phyloP scores from a whole-genome alignment of 2,329 filamentous ascomycete species.

The Pseudogymnoascus sp. region DNA sequence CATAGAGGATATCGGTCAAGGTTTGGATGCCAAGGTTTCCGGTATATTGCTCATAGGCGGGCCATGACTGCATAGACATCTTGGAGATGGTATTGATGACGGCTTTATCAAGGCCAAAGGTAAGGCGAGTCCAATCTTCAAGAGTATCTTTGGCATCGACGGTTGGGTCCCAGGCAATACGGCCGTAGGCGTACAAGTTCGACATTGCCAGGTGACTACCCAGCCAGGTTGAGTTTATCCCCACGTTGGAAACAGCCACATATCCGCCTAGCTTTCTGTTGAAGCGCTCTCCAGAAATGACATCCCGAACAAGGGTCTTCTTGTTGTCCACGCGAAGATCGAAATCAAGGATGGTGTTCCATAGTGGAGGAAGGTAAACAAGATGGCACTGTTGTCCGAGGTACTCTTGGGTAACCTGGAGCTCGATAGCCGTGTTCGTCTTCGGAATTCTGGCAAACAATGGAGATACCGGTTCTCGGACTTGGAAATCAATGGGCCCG shows the following conservation, averaged over 20 bases:
- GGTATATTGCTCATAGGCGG: constrained; percentile 62
- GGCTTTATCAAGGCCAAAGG: constrained; percentile 47
- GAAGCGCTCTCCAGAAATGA: constrained; percentile 54
- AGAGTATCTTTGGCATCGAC: constrained; percentile 43
- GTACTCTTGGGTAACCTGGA: constrained; percentile 63
- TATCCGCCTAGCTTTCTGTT: constrained; percentile 51
- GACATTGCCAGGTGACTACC: constrained; percentile 64
- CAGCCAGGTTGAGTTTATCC: constrained; percentile 58
- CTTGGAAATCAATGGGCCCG: constrained; percentile 67
- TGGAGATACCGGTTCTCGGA: constrained; percentile 59
- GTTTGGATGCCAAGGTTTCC: constrained; percentile 66
- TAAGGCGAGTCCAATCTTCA: constrained; percentile 60
- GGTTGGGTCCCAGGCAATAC: constrained; percentile 56
- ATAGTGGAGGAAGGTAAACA: constrained; percentile 60
- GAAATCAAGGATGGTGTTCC: constrained; percentile 61
- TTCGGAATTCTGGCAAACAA: constrained; percentile 47
- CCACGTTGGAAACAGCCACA: constrained; percentile 61
- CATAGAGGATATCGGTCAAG: constrained; percentile 58
- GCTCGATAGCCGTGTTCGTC: constrained; percentile 49
- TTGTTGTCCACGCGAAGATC: constrained; percentile 54
- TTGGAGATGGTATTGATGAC: constrained; percentile 53
- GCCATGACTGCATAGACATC: constrained; percentile 63
- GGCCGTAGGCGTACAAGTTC: constrained; percentile 63
- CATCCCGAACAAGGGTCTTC: constrained; percentile 49
- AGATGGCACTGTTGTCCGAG: constrained; percentile 63